These are phyloP conservation scores for Gossypium stocksii DNA, from an alignment of 345 rosid species.

Conservation along the genomic window DNA sequence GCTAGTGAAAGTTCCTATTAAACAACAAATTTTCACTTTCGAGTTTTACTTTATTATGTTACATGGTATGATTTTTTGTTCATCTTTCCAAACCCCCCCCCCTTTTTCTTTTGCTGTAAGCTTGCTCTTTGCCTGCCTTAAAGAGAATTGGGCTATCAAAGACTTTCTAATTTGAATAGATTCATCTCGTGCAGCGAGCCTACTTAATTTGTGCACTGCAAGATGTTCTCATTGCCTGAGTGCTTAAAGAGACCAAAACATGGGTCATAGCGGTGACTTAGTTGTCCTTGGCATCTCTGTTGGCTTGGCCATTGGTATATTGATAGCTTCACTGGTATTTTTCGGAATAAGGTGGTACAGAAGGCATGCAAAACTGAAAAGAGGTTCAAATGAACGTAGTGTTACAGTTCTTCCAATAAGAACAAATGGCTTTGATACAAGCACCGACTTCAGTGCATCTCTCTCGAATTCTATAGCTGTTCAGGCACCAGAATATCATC, in stretches of 20 bases:
- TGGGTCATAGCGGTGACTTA: conserved; percentile 47
- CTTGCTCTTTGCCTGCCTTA: background rate
- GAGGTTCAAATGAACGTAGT: conserved; percentile 51
- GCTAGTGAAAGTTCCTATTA: background rate
- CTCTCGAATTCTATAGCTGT: conserved; percentile 37
- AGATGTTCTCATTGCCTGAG: conserved; percentile 42
- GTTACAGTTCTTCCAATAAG: conserved; percentile 62
- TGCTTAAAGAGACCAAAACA: conserved; percentile 39
- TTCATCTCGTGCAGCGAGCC: conserved; percentile 22
- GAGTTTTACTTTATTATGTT: background rate
- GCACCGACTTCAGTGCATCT: conserved; percentile 66
- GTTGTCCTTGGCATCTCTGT: conserved; percentile 62
- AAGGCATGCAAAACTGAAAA: conserved; percentile 43
- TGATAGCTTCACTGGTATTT: conserved; percentile 64
- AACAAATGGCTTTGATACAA: conserved; percentile 57
- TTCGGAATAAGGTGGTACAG: conserved; percentile 61
- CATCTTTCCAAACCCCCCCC: background rate
- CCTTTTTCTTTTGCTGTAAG: no score
- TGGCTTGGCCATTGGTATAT: conserved; percentile 71
- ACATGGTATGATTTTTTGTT: background rate
- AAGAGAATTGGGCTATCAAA: background rate
- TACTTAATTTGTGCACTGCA: conserved; percentile 30
- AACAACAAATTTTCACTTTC: background rate
- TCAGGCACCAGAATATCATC: conserved; percentile 27
- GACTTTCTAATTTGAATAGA: background rate